Conservation (phyloP, 129 eudicot genomes). For the Arctium lappa region DNA sequence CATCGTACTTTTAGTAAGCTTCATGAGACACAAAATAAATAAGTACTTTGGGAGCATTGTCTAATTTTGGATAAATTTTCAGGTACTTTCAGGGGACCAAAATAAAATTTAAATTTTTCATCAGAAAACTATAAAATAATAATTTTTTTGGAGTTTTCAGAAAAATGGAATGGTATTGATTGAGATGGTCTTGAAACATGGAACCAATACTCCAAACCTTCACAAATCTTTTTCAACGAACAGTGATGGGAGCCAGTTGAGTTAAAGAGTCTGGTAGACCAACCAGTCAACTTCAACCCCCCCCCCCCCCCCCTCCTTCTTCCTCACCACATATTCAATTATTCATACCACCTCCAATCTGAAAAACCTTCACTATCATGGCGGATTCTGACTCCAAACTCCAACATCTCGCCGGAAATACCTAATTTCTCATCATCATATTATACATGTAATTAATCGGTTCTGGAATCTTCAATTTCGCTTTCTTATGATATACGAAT, state of each 20-base stretch:
- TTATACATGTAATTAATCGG: not conserved
- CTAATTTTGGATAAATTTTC: no score
- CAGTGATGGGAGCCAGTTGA: not conserved
- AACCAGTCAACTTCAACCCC: slow-evolving; percentile 29
- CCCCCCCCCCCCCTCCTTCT: not conserved
- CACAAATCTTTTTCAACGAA: not conserved
- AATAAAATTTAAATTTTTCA: no score
- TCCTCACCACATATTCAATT: not conserved
- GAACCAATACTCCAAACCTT: not conserved
- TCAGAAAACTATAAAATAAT: no score
- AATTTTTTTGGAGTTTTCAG: not conserved
- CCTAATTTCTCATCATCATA: not conserved
- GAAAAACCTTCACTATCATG: not conserved
- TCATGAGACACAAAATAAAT: no score
- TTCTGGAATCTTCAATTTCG: not conserved
- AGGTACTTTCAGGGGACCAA: no score
- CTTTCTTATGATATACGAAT: not conserved
- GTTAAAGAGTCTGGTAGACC: slow-evolving; percentile 27
- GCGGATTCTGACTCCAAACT: not conserved
- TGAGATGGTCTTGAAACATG: not conserved
- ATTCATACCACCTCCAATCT: not conserved
- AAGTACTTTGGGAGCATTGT: no score
- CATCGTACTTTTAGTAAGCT: no score
- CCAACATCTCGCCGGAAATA: not conserved
- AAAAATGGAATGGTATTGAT: not conserved